Percentiles rank a stretch among this genome's conserved stretches.
phyloP scores from a whole-genome alignment of 495 filamentous ascomycete species.

The Penicillium silybi region DNA sequence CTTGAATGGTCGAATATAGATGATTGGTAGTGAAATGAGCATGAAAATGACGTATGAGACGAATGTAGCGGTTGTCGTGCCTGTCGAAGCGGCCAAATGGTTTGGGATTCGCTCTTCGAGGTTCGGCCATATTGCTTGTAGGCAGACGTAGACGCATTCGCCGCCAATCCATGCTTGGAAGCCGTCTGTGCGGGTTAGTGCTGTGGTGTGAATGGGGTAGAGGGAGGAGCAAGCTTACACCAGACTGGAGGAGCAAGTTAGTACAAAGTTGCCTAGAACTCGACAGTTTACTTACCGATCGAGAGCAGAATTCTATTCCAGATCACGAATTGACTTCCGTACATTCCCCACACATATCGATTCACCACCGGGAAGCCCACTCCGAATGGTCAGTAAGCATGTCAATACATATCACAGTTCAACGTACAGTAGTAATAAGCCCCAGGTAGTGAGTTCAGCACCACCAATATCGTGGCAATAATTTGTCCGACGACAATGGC shows the following conservation, averaged over 20 bases:
- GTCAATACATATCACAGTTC: neutral
- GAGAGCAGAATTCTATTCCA: slow-evolving; percentile 28
- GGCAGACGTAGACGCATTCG: slow-evolving; percentile 22
- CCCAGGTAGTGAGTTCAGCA: slow-evolving; percentile 20
- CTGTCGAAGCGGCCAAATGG: slow-evolving; percentile 19
- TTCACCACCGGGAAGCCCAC: slow-evolving; percentile 23
- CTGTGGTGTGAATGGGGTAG: neutral
- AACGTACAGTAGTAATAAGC: slow-evolving; percentile 19
- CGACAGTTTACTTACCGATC: slow-evolving; percentile 10
- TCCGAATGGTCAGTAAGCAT: neutral
- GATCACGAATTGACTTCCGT: slow-evolving; percentile 23
- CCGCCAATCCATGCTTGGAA: slow-evolving; percentile 30
- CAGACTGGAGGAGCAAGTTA: neutral
- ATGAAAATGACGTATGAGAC: slow-evolving; percentile 23
- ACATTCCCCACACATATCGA: slow-evolving; percentile 26
- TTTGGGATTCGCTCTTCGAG: slow-evolving; percentile 24
- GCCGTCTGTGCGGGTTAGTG: slow-evolving; percentile 7
- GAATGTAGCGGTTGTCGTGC: slow-evolving; percentile 25
- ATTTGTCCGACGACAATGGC: slow-evolving; percentile 15
- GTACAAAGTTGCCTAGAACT: neutral
- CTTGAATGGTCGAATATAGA: slow-evolving; percentile 16
- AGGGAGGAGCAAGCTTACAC: neutral
- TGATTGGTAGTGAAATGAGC: slow-evolving; percentile 13
- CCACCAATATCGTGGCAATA: slow-evolving; percentile 11
- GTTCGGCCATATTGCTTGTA: slow-evolving; percentile 21